Evolutionary conservation across 768 basidiomycete species (phyloP).

Genomic region (Mycena venus): DNA sequence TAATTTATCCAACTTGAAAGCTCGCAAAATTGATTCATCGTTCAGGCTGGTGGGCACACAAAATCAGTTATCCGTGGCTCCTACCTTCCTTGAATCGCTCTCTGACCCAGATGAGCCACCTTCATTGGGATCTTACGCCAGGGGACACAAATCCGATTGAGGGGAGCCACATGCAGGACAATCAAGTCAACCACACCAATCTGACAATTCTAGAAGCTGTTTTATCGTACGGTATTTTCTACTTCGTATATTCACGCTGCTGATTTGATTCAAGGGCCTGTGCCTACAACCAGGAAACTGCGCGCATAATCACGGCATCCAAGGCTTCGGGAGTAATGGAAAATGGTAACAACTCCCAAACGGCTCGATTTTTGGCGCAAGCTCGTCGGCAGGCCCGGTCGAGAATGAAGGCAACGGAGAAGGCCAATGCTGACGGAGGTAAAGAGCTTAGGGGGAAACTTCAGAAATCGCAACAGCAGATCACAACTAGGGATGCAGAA

Average conservation of each 20-base stretch:
- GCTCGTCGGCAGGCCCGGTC: not conserved
- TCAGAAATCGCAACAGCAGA: not conserved
- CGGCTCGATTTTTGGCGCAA: not conserved
- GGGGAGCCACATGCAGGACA: conserved; percentile 4
- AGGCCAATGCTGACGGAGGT: not conserved
- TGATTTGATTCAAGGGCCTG: not conserved
- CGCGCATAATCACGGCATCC: not conserved
- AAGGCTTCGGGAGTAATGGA: not conserved
- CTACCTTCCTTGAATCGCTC: conserved; percentile 1
- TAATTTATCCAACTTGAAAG: not conserved
- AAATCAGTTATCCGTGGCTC: no score
- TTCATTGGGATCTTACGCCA: conserved; percentile 11
- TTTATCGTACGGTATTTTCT: no score
- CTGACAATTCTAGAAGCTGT: no score
- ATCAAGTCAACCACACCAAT: no score
- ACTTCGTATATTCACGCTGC: not conserved
- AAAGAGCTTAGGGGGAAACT: not conserved
- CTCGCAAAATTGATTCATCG: no score
- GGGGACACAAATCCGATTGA: conserved; percentile 15
- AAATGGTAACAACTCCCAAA: conserved; percentile 8
- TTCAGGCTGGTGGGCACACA: conserved; percentile 1
- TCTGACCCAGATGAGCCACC: not conserved
- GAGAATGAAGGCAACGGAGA: not conserved
- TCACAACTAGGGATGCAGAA: not conserved
- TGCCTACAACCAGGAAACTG: not conserved